These are phyloP conservation scores for Hypsizygus ulmarius DNA, from an alignment of 1,284 basidiomycete genomes.

Conservation along the genomic window DNA sequence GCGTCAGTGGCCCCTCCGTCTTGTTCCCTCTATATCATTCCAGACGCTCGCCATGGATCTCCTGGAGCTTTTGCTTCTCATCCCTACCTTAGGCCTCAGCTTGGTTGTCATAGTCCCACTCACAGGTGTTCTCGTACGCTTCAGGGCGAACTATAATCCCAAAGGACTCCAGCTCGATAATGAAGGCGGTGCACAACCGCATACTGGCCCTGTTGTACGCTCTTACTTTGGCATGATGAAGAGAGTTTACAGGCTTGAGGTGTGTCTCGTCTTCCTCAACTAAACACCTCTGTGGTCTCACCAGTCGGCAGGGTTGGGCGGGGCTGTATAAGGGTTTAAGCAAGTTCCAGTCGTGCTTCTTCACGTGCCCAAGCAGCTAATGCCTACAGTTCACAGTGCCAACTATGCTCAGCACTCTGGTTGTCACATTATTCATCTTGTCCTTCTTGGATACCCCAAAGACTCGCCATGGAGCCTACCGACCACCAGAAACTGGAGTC, in stretches of 20 bases:
- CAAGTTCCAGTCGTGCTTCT: conserved; percentile 35
- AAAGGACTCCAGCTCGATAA: conserved; percentile 80
- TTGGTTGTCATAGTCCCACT: conserved; percentile 62
- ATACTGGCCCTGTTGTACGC: conserved; percentile 69
- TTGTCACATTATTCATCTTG: conserved; percentile 57
- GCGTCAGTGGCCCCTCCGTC: no score
- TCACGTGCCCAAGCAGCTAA: conserved; percentile 4
- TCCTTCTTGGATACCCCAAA: conserved; percentile 52
- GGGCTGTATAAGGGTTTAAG: conserved; percentile 86
- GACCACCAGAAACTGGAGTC: conserved; percentile 66
- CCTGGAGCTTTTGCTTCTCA: conserved; percentile 41
- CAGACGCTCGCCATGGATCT: conserved; percentile 26
- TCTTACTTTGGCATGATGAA: conserved; percentile 66
- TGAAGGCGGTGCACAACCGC: conserved; percentile 71
- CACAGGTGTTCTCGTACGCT: conserved; percentile 66
- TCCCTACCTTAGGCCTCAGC: conserved; percentile 47
- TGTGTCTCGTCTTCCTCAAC: conserved; percentile 25
- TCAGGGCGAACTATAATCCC: conserved; percentile 79
- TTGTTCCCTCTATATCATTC: background rate
- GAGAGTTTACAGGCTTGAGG: conserved; percentile 78
- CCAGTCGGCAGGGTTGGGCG: conserved; percentile 54
- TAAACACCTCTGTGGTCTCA: background rate
- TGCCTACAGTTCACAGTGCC: conserved; percentile 53
- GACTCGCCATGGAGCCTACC: conserved; percentile 64
- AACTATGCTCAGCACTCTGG: conserved; percentile 58